Evolutionary conservation across 495 filamentous ascomycete genomes (phyloP), one percentile per base, ranked within the genome.

Genomic region (Neurospora tetrasperma): DNA sequence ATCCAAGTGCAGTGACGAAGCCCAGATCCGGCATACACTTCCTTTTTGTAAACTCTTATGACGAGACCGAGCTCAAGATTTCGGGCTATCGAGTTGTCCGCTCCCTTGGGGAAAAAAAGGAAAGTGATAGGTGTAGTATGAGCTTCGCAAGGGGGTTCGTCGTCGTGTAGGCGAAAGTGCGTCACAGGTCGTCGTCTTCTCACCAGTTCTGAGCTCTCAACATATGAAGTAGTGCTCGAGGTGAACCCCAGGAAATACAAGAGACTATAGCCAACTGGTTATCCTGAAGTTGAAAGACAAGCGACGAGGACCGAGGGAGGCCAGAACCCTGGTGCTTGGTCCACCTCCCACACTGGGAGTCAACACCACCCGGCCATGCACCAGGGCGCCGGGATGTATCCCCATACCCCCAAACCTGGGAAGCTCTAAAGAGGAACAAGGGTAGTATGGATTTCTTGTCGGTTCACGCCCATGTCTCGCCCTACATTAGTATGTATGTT

Each of bases 311-410:
- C 42, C 70, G 38, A 71, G n/a, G 31, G 27, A 39, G 42, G 40
- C 38, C 41, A 70, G 71, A 59, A 44, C 40, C 42, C n/a, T 27
- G 54, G 31, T 41, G 44, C 66, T 70, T 23, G 38, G 39, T 43
- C 68, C 72, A 7, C 31, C 54, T 66, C 54, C 54, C 54, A 66
- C 27, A 62, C 23, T 31, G 12, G 12, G 54, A 62, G 54, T 66
- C 54, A 66, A 31, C 54, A 66, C 54, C 39, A 69, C 70, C 71
- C 27, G 38, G 73, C 72, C 66, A 72, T 74, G 76, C 75, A 71
- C 73, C 71, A 76, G 70, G 71, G 68, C 71, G 76, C 76, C 75
- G 76, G 76, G 75, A 78, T 78, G 76, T 70, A 75, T 76, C 76
- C 75, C 75, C 73, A 72, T 69, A 48, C 71, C 14, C 73, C 71